Conservation (phyloP, 768 basidiomycete species). For the Daedaleopsis nitida region DNA sequence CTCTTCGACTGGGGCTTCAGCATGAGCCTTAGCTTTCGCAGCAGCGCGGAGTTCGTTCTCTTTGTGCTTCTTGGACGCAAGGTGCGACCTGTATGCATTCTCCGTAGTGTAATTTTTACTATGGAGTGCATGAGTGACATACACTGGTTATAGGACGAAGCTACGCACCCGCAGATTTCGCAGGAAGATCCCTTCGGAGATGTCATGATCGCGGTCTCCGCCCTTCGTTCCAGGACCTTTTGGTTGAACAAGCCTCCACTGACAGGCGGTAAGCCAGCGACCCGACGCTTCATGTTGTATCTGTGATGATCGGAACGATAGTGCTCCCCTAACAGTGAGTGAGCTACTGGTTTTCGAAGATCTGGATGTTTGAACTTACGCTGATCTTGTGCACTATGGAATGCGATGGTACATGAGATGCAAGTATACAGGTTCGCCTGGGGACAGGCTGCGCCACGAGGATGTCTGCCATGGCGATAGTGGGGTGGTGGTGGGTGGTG, state of each 20-base stretch:
- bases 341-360: not conserved
- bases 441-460: conserved; percentile 7
- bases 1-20: conserved; percentile 2
- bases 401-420: conserved; percentile 88
- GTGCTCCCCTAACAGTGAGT: conserved; percentile 60
- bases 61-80: conserved; percentile 87
- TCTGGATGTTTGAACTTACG: conserved; percentile 44
- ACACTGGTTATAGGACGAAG: not conserved
- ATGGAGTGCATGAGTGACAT: not conserved
- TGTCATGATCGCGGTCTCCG: conserved; percentile 71
- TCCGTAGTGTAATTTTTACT: conserved; percentile 91
- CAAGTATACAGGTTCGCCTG: conserved; percentile 69
- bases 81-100: conserved; percentile 86
- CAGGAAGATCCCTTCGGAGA: conserved; percentile 66
- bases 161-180: conserved; percentile 76
- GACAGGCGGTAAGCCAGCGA: conserved; percentile 88
- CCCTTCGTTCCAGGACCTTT: conserved; percentile 79
- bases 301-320: conserved; percentile 95
- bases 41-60: conserved; percentile 66
- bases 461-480: conserved; percentile 15
- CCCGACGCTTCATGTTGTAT: conserved; percentile 97
- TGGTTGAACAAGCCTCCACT: conserved; percentile 77
- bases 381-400: conserved; percentile 80
- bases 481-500: not conserved
- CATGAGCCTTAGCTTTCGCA: conserved; percentile 21